Base-by-base conservation (phyloP, 345 rosid species). In the Citrus glauca region DNA sequence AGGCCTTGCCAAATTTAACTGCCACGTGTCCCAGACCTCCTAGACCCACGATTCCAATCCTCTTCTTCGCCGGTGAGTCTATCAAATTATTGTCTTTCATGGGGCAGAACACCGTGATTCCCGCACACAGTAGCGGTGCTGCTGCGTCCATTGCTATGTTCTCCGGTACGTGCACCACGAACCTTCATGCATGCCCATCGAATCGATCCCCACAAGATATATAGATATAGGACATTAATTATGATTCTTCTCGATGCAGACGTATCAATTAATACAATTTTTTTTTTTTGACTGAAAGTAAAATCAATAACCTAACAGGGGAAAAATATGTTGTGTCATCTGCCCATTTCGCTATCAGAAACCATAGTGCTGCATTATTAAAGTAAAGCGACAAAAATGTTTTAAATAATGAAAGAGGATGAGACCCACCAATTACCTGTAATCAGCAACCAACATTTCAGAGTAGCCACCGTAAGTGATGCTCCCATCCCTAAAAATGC, bases 391-490 rank as follows among this genome's bases (percentile, higher is more conserved):
- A 45, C 50, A 45, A 45, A 45, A 45, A 3, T 45, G 5, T 13
- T 17, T 1, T 5, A 3, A 45, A 45, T 11, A 45, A 45, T 45
- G 50, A 13, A 3, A 45, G 17, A 45, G 50, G 17, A 45, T 0
- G 50, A 45, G 50, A 45, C 16, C 50, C 50, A 45, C 50, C 57
- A 53, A 53, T 22, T 67, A 88, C 93, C 91, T 85, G 81, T 86
- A 77, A 85, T 90, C 92, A 5, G 92, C 89, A 1, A 90, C 92
- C 22, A 90, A 24, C 74, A 86, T 80, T 30, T 87, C 69, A 35
- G 91, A 90, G 84, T 86, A 90, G 76, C 92, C 92, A 16, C 92
- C 91, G 2, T 86, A 89, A 35, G 92, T 90, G 77, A 89, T 80
- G 79, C 81, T 82, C 7, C 91, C 92, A 65, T 89, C 94, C 92